phyloP scores from a whole-genome alignment of 768 basidiomycete genomes.

The Pleurotus cornucopiae region DNA sequence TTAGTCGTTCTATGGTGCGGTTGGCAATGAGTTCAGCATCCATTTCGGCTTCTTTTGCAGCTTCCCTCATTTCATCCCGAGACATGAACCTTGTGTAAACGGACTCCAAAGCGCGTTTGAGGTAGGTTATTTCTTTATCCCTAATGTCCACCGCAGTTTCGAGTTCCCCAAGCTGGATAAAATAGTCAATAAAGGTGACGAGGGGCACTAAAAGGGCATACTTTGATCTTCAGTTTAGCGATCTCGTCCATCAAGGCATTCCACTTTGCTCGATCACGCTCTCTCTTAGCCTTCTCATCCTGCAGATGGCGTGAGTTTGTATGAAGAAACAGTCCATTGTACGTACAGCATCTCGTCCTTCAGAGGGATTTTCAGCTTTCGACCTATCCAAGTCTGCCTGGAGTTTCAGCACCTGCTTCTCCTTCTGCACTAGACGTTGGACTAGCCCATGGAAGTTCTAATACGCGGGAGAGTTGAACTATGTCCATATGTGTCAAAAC shows the following conservation, averaged over 20 bases:
- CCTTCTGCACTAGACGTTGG: slow-evolving; percentile 78
- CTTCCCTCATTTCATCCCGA: slow-evolving; percentile 47
- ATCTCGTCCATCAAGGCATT: slow-evolving; percentile 73
- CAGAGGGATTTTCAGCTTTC: slow-evolving; percentile 52
- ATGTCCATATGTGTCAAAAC: too few species aligned
- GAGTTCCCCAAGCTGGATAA: slow-evolving; percentile 47
- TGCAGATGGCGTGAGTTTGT: slow-evolving; percentile 19
- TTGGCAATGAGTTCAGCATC: slow-evolving; percentile 68
- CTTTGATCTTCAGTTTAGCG: slow-evolving; percentile 64
- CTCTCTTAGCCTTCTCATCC: slow-evolving; percentile 73
- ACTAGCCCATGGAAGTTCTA: slow-evolving; percentile 71
- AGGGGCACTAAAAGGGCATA: slow-evolving; percentile 20
- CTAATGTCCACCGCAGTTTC: slow-evolving; percentile 44
- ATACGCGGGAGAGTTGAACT: neutral
- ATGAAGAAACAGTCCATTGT: neutral
- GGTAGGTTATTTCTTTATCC: slow-evolving; percentile 70
- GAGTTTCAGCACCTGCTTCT: slow-evolving; percentile 76
- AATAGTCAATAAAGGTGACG: too few species aligned
- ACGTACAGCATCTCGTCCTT: slow-evolving; percentile 58
- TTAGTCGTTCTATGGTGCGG: slow-evolving; percentile 65
- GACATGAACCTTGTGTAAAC: slow-evolving; percentile 77
- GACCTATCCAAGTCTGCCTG: slow-evolving; percentile 67
- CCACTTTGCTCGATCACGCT: slow-evolving; percentile 72
- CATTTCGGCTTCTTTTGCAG: slow-evolving; percentile 41
- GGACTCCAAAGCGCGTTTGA: slow-evolving; percentile 84